Conservation (phyloP, 805 yeast genomes). For the Barnettozyma salicaria region DNA sequence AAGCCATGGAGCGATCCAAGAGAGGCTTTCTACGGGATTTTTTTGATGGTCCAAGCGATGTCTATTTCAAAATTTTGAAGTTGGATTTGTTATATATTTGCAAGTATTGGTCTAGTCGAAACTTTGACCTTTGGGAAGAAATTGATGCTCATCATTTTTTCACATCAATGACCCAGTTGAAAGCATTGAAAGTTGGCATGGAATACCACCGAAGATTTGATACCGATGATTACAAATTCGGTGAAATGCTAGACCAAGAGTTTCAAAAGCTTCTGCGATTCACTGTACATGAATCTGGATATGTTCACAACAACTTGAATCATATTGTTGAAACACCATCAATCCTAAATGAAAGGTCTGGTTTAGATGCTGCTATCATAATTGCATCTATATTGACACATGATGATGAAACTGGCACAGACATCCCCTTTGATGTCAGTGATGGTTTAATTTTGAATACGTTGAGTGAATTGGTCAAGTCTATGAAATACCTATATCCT, state of each 20-base stretch:
- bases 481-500: slow-evolving; percentile 73
- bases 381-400: slow-evolving; percentile 38
- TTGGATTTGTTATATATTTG: slow-evolving; percentile 66
- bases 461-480: slow-evolving; percentile 51
- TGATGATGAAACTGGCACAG: slow-evolving; percentile 38
- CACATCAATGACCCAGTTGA: slow-evolving; percentile 68
- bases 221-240: slow-evolving; percentile 26
- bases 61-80: slow-evolving; percentile 49
- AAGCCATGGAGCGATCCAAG: slow-evolving; percentile 32
- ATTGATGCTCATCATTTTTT: slow-evolving; percentile 69
- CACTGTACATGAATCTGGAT: slow-evolving; percentile 30
- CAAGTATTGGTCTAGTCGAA: slow-evolving; percentile 52
- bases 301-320: slow-evolving; percentile 35
- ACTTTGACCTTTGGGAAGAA: slow-evolving; percentile 97
- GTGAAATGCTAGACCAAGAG: slow-evolving; percentile 17
- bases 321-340: slow-evolving; percentile 69
- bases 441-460: slow-evolving; percentile 58
- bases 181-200: slow-evolving; percentile 58
- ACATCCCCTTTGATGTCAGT: slow-evolving; percentile 56
- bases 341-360: slow-evolving; percentile 44
- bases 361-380: slow-evolving; percentile 74
- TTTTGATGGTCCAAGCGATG: slow-evolving; percentile 25
- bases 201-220: slow-evolving; percentile 30
- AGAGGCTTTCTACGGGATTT: slow-evolving; percentile 25
- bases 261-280: slow-evolving; percentile 24